phyloP scores from a whole-genome alignment of 2,329 filamentous ascomycete species.

The Colletotrichum tanaceti region DNA sequence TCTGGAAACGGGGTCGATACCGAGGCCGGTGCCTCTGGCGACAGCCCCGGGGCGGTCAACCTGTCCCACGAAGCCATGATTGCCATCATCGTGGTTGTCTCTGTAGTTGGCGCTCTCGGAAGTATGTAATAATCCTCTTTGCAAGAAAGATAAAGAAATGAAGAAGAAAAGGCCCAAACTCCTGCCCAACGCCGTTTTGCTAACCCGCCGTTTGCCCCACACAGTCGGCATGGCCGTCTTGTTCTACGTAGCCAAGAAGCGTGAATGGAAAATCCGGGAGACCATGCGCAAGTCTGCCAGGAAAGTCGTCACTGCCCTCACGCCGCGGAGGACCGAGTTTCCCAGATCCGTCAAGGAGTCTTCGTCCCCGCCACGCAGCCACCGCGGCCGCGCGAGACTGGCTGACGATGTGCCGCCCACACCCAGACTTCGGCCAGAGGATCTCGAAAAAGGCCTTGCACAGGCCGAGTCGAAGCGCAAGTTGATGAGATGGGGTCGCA shows the following conservation, averaged over 20 bases:
- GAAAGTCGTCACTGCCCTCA: conserved; percentile 70
- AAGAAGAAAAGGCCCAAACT: background rate
- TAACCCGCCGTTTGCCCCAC: conserved; percentile 1
- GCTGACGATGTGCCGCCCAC: conserved; percentile 71
- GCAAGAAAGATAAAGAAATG: background rate
- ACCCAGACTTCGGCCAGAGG: conserved; percentile 63
- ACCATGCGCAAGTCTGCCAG: conserved; percentile 76
- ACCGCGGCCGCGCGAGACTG: conserved; percentile 36
- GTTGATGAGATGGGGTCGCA: conserved; percentile 47
- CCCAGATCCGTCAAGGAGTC: conserved; percentile 66
- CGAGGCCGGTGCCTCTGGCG: conserved; percentile 74
- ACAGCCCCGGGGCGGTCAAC: conserved; percentile 67
- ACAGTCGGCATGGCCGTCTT: conserved; percentile 73
- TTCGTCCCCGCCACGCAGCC: conserved; percentile 32
- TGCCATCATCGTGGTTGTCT: conserved; percentile 80
- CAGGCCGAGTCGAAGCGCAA: conserved; percentile 53
- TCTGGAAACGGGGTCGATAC: conserved; percentile 57
- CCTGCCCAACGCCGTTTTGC: conserved; percentile 1
- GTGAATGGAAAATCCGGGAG: conserved; percentile 83
- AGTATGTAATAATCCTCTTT: conserved; percentile 61
- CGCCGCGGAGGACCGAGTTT: conserved; percentile 71
- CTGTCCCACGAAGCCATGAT: conserved; percentile 77
- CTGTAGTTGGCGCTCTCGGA: conserved; percentile 73
- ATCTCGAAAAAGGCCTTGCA: conserved; percentile 69
- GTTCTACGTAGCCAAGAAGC: conserved; percentile 85